A percentile compares a stretch with the other conserved stretches of the same genome.
phyloP scores from a whole-genome alignment of 2,329 filamentous ascomycete genomes.

The Pseudogymnoascus sp. region DNA sequence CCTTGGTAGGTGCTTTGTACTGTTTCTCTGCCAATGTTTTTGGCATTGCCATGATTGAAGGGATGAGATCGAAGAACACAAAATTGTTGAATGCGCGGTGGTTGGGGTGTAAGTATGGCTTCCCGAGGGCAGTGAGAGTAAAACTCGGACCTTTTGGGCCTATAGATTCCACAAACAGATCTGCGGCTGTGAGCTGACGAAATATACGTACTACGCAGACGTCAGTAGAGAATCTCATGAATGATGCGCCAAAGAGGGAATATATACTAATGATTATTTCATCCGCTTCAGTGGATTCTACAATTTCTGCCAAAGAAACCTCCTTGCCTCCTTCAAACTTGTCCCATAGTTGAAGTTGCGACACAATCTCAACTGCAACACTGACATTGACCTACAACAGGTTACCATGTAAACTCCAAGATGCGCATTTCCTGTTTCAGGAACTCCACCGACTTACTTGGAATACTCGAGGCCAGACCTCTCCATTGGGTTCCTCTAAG shows the following conservation, averaged over 20 bases:
- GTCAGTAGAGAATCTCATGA: background rate
- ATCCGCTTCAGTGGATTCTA: constrained; percentile 16
- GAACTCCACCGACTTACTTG: constrained; percentile 12
- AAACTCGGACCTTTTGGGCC: constrained; percentile 12
- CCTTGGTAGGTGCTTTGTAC: constrained; percentile 20
- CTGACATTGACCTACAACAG: constrained; percentile 18
- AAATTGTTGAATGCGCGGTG: constrained; percentile 20
- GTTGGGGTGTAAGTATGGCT: constrained; percentile 16
- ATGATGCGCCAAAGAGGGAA: background rate
- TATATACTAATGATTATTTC: constrained; percentile 20
- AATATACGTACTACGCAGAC: constrained; percentile 14
- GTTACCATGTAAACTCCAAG: background rate
- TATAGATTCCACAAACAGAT: constrained; percentile 12
- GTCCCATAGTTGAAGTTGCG: constrained; percentile 15
- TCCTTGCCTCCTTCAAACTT: constrained; percentile 18
- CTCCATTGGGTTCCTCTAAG: constrained; percentile 20
- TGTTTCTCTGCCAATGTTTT: constrained; percentile 15
- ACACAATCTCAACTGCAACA: constrained; percentile 18
- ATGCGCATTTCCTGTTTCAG: background rate
- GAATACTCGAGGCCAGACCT: constrained; percentile 20
- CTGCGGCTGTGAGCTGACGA: constrained; percentile 17
- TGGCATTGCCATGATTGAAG: constrained; percentile 19
- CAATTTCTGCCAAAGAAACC: constrained; percentile 15
- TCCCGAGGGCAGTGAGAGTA: constrained; percentile 15
- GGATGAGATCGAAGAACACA: constrained; percentile 17